phyloP scores from a whole-genome alignment of 768 basidiomycete species.

The Rhodotorula graminis region DNA sequence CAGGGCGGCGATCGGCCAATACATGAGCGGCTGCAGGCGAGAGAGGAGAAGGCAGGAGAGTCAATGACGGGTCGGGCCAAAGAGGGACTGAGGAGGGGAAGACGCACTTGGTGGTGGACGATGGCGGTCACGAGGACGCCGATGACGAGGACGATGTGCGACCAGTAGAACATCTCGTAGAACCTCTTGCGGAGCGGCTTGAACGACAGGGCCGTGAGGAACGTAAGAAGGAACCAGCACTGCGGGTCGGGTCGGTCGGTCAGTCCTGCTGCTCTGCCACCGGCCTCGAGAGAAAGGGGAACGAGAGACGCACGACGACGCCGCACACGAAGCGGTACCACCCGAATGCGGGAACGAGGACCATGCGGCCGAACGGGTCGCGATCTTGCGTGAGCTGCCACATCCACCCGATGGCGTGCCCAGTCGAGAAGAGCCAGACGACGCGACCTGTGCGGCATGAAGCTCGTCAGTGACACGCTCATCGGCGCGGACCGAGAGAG shows the following conservation, averaged over 20 bases:
- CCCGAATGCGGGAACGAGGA: constrained; percentile 55
- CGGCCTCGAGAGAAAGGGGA: no score
- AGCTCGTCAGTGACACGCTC: background rate
- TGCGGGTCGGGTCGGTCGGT: no score
- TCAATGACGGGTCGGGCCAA: background rate
- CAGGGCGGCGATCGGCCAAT: constrained; percentile 66
- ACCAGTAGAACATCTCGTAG: constrained; percentile 64
- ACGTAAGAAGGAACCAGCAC: constrained; percentile 58
- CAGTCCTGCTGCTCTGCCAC: no score
- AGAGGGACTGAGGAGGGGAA: background rate
- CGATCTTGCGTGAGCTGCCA: constrained; percentile 59
- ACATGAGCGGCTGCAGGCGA: constrained; percentile 41
- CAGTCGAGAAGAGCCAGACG: constrained; percentile 60
- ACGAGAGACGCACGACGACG: constrained; percentile 49
- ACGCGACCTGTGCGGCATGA: constrained; percentile 52
- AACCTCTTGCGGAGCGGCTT: constrained; percentile 54
- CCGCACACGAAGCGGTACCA: constrained; percentile 64
- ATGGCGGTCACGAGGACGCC: constrained; percentile 60
- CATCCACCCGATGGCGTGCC: constrained; percentile 67
- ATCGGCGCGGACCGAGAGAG: background rate
- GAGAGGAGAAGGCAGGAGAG: background rate
- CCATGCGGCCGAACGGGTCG: constrained; percentile 44
- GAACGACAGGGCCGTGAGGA: constrained; percentile 56
- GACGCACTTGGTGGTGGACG: constrained; percentile 56
- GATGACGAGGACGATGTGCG: constrained; percentile 63